Evolutionary conservation across 2,329 filamentous ascomycete species (phyloP).

Genomic region (Fusarium sp.): DNA sequence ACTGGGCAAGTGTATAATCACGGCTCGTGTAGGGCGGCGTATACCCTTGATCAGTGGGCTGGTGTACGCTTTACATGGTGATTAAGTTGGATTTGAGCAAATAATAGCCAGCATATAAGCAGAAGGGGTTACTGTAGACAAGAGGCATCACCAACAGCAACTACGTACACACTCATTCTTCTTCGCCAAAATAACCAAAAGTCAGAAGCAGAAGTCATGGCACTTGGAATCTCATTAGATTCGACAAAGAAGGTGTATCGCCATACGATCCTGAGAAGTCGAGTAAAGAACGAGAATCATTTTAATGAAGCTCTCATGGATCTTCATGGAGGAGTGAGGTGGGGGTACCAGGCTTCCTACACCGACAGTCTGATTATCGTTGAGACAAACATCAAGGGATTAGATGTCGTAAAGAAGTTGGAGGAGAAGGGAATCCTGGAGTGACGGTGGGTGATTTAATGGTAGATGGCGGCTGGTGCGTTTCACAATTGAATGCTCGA

Average conservation of each 20-base stretch:
- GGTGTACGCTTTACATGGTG: neutral
- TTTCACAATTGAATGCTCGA: neutral
- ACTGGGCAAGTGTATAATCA: neutral
- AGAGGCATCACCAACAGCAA: neutral
- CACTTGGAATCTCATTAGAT: neutral
- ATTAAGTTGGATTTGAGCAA: neutral
- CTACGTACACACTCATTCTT: neutral
- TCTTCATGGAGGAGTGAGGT: neutral
- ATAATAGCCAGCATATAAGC: neutral
- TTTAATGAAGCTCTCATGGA: neutral
- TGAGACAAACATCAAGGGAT: neutral
- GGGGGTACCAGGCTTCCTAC: too few relatives aligned
- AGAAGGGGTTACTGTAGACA: too few relatives aligned
- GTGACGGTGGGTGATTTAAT: neutral
- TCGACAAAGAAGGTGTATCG: rapidly evolving
- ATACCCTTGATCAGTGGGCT: neutral
- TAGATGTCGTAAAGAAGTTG: neutral
- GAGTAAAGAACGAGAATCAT: neutral
- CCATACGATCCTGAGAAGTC: neutral
- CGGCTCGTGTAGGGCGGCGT: rapidly evolving
- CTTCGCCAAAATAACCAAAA: neutral
- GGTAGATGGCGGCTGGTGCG: neutral
- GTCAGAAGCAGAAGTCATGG: neutral
- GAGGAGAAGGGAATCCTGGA: neutral
- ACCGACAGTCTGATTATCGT: neutral